Conservation (phyloP, 176 grass and related monocot genomes). For the Oryza rufipogon region DNA sequence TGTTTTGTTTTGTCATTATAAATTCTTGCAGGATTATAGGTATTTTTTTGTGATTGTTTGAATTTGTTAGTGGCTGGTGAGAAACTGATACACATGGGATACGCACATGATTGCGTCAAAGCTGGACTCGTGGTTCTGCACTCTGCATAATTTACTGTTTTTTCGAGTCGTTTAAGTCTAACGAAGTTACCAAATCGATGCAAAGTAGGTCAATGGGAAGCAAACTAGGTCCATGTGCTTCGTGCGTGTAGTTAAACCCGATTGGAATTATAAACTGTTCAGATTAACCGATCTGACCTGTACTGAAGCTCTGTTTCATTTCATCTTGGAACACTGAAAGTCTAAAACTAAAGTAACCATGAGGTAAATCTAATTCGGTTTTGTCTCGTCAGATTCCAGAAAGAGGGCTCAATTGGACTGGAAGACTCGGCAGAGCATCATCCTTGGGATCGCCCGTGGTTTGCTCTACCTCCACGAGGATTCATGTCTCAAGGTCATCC, state of each 20-base stretch:
- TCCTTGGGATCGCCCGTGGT: slow-evolving; percentile 77
- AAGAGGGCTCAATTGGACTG: slow-evolving; percentile 73
- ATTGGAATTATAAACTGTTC: not conserved
- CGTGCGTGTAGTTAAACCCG: not conserved
- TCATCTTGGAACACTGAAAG: not conserved
- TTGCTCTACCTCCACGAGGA: slow-evolving; percentile 95
- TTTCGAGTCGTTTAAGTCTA: slow-evolving; percentile 32
- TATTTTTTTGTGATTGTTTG: not conserved
- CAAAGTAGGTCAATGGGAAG: slow-evolving; percentile 43
- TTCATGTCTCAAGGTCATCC: slow-evolving; percentile 74
- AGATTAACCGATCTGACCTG: not conserved
- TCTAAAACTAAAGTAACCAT: not conserved
- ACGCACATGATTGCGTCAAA: slow-evolving; percentile 32
- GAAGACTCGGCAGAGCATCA: slow-evolving; percentile 70
- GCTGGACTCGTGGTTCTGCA: slow-evolving; percentile 26
- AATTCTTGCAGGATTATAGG: not conserved
- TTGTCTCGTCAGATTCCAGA: slow-evolving; percentile 31
- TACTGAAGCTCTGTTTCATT: not conserved
- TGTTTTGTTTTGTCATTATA: not conserved
- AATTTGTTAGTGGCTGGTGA: not conserved
- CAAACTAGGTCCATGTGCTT: slow-evolving; percentile 20
- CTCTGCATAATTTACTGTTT: slow-evolving; percentile 27
- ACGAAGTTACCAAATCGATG: slow-evolving; percentile 23
- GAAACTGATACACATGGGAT: slow-evolving; percentile 22
- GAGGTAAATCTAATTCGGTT: not conserved